Evolutionary conservation across 108 stramenopile genomes (phyloP), one percentile per base, ranked within the genome.

Genomic region (Pelagomonas calceolata): DNA sequence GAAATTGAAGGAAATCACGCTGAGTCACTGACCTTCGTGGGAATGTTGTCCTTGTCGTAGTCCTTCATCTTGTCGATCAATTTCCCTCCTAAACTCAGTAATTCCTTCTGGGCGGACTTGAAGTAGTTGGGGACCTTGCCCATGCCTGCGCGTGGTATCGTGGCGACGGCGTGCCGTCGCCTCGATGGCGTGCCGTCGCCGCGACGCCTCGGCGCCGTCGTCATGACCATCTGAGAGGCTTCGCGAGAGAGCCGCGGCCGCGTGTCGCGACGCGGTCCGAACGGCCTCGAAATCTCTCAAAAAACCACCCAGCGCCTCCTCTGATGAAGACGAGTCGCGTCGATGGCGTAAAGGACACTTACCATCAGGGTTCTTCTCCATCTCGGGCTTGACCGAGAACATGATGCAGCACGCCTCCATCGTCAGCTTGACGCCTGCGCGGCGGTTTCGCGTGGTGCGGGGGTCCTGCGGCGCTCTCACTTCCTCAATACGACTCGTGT

Each of bases 1-100:
- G n/a, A n/a, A n/a, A n/a, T n/a, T n/a, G n/a, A n/a, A n/a, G n/a
- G n/a, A n/a, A n/a, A n/a, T n/a, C n/a, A n/a, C n/a, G n/a, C n/a
- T n/a, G n/a, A n/a, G n/a, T n/a, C n/a, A n/a, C n/a, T n/a, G n/a
- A n/a, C n/a, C 32, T 78, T 76, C 26, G 82, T 75, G 14, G 85
- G 80, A 18, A 86, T 83, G 73, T 84, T 85, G 65, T 86, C 84
- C 75, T 85, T 85, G 75, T 86, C 83, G 63, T 70, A 86, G 32
- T 51, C 72, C 66, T 82, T 77, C 82, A 86, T 83, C 33, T 81
- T 80, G 30, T 39, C 70, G 32, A 86, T 45, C 31, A 86, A 34
- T 73, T 85, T 83, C 64, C 78, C 76, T 33, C 81, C 85, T 35
- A 84, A 77, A 33, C 43, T 73, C n/a, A 86, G 74, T 33, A 86